Conservation (phyloP, 2,329 filamentous ascomycete genomes). For the Colletotrichum sp. region DNA sequence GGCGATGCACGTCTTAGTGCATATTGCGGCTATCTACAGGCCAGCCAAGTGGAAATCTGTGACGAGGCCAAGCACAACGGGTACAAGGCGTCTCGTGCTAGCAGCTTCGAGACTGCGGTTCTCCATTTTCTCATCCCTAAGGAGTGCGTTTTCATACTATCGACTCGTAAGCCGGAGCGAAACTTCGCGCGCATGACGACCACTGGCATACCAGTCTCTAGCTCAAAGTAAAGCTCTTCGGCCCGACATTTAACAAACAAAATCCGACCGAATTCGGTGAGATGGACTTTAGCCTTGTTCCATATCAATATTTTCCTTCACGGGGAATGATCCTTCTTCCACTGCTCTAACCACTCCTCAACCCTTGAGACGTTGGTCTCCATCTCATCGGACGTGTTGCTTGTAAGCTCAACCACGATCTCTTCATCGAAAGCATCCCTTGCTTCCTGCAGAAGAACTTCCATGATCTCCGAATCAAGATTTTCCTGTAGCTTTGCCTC, state of each 20-base stretch:
- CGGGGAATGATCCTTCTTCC: slow-evolving; percentile 66
- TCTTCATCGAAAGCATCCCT: slow-evolving; percentile 84
- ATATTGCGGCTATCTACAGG: neutral
- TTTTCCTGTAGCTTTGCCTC: slow-evolving; percentile 95
- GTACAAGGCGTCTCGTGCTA: neutral
- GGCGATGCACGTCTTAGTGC: neutral
- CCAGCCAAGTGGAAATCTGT: neutral
- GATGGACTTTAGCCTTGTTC: neutral
- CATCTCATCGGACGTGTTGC: slow-evolving; percentile 82
- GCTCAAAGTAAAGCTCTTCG: neutral
- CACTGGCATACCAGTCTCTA: neutral
- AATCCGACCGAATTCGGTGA: neutral
- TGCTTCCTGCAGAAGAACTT: slow-evolving; percentile 90
- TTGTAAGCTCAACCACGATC: slow-evolving; percentile 87
- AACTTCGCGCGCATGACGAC: neutral
- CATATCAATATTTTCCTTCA: neutral
- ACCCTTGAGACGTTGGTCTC: slow-evolving; percentile 88
- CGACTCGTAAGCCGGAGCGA: neutral
- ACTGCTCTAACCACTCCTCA: slow-evolving; percentile 79
- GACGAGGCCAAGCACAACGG: neutral
- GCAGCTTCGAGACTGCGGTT: neutral
- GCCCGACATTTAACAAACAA: neutral
- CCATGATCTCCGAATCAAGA: slow-evolving; percentile 96
- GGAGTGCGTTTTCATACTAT: neutral
- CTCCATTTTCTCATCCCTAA: neutral